Base-by-base conservation (phyloP, 2,329 filamentous ascomycete species). In the Monosporascus sp. region DNA sequence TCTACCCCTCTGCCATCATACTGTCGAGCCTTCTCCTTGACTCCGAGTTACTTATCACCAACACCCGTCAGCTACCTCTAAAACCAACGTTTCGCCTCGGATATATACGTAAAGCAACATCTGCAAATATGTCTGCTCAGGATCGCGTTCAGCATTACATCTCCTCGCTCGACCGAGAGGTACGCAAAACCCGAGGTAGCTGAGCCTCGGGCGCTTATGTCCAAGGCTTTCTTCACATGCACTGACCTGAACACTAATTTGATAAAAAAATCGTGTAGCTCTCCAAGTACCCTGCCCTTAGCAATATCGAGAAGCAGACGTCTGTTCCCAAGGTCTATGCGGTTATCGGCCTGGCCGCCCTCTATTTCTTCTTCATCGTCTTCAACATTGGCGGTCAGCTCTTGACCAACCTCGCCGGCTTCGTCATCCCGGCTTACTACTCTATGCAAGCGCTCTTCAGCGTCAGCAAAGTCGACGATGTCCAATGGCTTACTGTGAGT, bases 311-410 rank as follows among this genome's bases (percentile, higher is more conserved):
- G 83, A 89, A 86, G 81, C 85, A 89, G 73, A 88, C 86, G 60
- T 85, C 82, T 54, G 81, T 94, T 49, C 90, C 90, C 69, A 95
- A 95, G 80, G 86, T 89, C 66, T 94, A 95, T 71, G 86, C 84
- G 60, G 81, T 89, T 68, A 85, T 93, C 63, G 90, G 89, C 64
- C 68, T 90, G 54, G 86, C 74, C 55, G 85, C 85, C 49, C 82
- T 92, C 61, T 95, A 95, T 80, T 90, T 94, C 77, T 90, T 93
- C 78, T 83, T 94, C 64, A 89, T 94, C 74, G 85, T 94, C 77
- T 91, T 95, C 81, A 95, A 95, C 82, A 88, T 94, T 60, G 90
- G 87, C 59, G 89, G 90, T 64, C 89, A 92, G 74, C 87, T 94
- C 68, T 79, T 95, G 63, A 91, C 90, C 74, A 95, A 95, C 78